phyloP scores from a whole-genome alignment of 2,329 filamentous ascomycete genomes.

The Colletotrichum costaricense region DNA sequence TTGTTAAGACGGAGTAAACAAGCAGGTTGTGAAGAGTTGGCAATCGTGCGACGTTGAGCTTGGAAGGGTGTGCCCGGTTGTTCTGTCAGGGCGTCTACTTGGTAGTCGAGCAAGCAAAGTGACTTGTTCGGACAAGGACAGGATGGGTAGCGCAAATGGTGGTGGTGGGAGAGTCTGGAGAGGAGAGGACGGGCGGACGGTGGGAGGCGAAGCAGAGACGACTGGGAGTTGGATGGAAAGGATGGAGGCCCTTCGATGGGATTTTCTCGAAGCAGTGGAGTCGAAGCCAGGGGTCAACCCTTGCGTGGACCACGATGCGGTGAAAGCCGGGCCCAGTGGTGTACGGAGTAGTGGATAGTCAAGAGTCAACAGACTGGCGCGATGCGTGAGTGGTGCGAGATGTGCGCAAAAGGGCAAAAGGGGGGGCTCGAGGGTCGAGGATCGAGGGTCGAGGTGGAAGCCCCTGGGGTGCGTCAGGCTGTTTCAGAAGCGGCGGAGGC shows the following conservation, averaged over 20 bases:
- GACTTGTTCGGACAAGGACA: constrained; percentile 3
- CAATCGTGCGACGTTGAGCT: constrained; percentile 29
- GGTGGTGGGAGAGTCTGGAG: background rate
- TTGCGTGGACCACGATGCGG: constrained; percentile 27
- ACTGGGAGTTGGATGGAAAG: constrained; percentile 3
- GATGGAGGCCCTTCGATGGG: constrained; percentile 27
- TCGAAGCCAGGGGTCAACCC: constrained; percentile 21
- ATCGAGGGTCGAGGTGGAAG: constrained; percentile 34
- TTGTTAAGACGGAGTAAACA: constrained; percentile 29
- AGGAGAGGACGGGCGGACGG: constrained; percentile 6
- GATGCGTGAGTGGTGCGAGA: constrained; percentile 28
- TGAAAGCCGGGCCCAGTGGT: constrained; percentile 27
- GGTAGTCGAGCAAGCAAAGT: background rate
- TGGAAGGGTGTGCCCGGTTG: constrained; percentile 32
- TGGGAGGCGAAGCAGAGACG: constrained; percentile 1
- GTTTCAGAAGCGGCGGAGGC: constrained; percentile 47
- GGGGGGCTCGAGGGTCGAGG: constrained; percentile 41
- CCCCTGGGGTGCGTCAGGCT: constrained; percentile 49
- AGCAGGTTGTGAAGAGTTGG: constrained; percentile 18
- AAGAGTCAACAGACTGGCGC: constrained; percentile 7
- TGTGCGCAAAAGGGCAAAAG: constrained; percentile 27
- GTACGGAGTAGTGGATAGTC: constrained; percentile 2
- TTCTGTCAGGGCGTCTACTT: constrained; percentile 32
- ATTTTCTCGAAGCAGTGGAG: constrained; percentile 39
- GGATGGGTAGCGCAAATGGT: background rate